Evolutionary conservation across 306 rosid genomes (phyloP), one percentile per base, ranked within the genome.

Genomic region (Clitoria ternatea): DNA sequence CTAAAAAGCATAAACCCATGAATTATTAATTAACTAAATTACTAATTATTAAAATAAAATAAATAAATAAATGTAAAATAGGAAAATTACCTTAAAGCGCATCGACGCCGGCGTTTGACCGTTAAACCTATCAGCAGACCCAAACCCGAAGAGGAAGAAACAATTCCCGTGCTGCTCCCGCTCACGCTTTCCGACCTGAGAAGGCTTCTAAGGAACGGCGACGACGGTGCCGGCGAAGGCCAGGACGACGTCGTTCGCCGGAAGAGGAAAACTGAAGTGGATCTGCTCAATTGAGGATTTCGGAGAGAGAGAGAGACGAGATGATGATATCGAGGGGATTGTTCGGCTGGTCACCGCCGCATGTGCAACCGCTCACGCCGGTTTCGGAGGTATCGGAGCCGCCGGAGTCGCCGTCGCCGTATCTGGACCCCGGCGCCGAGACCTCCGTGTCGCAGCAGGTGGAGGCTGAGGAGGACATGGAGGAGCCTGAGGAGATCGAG

Each of bases 281-380:
- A 87, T 89, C 93, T 68, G 79, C 72, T 73, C 17, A 66, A 37
- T 79, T 68, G 48, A 37, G 69, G 24, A 3, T 68, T 77, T 64
- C 18, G 20, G 57, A 44, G 33, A 23, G 62, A 52, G 71, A 32
- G 27, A 81, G 86, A 30, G 17, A 36, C 48, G 40, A 82, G 86
- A 92, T 88, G 98, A 93, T 93, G 98, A 84, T 79, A 71, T 88
- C 96, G 1, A 81, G 97, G 77, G 98, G 97, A 37, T 87, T 93
- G 86, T 93, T 93, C 79, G 98, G 98, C 79, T 93, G 85, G 89
- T 93, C 98, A 30, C 98, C 98, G 42, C 98, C 98, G 32, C 98
- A 93, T 50, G 79, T 93, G 59, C 98, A 93, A 78, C 98, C 98
- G 9, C 77, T 93, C 22, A 93, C 98, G 62, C 98, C 98, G 43